Conservation (phyloP, 768 basidiomycete species). For the Amanita subjunquillea region DNA sequence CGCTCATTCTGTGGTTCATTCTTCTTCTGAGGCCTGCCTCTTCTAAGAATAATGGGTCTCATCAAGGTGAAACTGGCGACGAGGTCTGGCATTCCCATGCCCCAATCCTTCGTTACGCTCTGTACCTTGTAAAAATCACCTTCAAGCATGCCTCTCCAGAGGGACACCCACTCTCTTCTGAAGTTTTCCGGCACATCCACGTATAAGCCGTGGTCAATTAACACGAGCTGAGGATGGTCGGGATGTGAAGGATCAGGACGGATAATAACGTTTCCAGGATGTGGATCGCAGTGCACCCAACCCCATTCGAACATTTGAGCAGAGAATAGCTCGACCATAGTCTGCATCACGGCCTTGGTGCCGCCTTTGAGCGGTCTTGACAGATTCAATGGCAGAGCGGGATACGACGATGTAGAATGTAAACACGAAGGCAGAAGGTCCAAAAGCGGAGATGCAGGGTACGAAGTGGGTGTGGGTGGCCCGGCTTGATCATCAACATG, state of each 20-base stretch:
- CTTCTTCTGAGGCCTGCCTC: slow-evolving; percentile 18
- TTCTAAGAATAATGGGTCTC: slow-evolving; percentile 42
- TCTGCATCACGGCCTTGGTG: slow-evolving; percentile 61
- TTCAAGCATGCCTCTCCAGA: slow-evolving; percentile 63
- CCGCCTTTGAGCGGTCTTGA: slow-evolving; percentile 46
- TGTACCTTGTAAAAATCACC: slow-evolving; percentile 45
- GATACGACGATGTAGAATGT: slow-evolving; percentile 8
- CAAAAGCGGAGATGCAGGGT: slow-evolving; percentile 5
- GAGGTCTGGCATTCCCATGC: slow-evolving; percentile 59
- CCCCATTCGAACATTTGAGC: slow-evolving; percentile 92
- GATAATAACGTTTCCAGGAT: slow-evolving; percentile 73
- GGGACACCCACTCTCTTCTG: slow-evolving; percentile 60
- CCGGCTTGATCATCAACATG: slow-evolving; percentile 7
- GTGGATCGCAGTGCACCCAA: slow-evolving; percentile 74
- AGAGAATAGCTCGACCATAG: slow-evolving; percentile 80
- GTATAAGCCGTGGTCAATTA: slow-evolving; percentile 91
- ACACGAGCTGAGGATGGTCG: slow-evolving; percentile 50
- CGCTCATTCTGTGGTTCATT: slow-evolving; percentile 16
- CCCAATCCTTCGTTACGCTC: slow-evolving; percentile 48
- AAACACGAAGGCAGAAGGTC: slow-evolving; percentile 3
- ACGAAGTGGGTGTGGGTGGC: slow-evolving; percentile 1
- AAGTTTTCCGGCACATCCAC: slow-evolving; percentile 61
- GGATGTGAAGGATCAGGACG: slow-evolving; percentile 43
- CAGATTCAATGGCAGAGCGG: slow-evolving; percentile 17
- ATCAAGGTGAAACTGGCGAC: slow-evolving; percentile 67